phyloP scores from a whole-genome alignment of 768 basidiomycete genomes.

The Lactarius tabidus region DNA sequence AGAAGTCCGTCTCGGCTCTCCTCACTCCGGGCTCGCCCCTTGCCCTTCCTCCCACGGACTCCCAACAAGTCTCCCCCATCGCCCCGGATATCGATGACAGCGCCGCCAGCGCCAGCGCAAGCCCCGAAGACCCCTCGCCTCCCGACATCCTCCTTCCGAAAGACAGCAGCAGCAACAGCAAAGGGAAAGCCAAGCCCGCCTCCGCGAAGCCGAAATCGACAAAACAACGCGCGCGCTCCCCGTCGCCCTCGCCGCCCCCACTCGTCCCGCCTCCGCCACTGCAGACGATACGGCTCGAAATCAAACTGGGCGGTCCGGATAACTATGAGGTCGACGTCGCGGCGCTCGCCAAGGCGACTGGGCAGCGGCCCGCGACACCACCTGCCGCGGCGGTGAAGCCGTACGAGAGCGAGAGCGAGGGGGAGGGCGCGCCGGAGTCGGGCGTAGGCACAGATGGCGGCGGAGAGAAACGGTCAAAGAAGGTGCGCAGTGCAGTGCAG shows the following conservation, averaged over 20 bases:
- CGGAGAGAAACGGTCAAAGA: conserved; percentile 39
- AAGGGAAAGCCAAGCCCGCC: conserved; percentile 25
- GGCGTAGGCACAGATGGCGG: conserved; percentile 29
- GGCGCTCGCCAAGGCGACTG: conserved; percentile 53
- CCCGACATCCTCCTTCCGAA: conserved; percentile 12
- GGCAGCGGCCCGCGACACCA: conserved; percentile 61
- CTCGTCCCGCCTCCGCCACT: conserved; percentile 46
- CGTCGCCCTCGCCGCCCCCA: conserved; percentile 55
- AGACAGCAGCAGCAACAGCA: conserved; percentile 22
- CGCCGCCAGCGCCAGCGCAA: conserved; percentile 13
- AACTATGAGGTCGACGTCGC: conserved; percentile 73
- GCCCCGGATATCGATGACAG: conserved; percentile 12
- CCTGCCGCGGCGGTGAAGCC: conserved; percentile 34
- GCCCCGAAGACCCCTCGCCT: conserved; percentile 29
- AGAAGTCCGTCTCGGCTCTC: conserved; percentile 10
- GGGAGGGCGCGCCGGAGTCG: conserved; percentile 32
- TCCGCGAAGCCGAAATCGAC: conserved; percentile 49
- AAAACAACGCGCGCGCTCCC: conserved; percentile 44
- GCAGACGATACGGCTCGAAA: conserved; percentile 64
- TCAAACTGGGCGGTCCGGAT: conserved; percentile 64
- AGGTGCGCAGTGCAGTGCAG: too few relatives aligned
- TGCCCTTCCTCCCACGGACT: conserved; percentile 16
- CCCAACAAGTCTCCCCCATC: conserved; percentile 11
- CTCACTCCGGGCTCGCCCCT: conserved; percentile 7
- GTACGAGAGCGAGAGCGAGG: conserved; percentile 52